These are phyloP conservation scores for Pseudocercospora musae DNA, from an alignment of 2,329 filamentous ascomycete species.

Conservation along the genomic window DNA sequence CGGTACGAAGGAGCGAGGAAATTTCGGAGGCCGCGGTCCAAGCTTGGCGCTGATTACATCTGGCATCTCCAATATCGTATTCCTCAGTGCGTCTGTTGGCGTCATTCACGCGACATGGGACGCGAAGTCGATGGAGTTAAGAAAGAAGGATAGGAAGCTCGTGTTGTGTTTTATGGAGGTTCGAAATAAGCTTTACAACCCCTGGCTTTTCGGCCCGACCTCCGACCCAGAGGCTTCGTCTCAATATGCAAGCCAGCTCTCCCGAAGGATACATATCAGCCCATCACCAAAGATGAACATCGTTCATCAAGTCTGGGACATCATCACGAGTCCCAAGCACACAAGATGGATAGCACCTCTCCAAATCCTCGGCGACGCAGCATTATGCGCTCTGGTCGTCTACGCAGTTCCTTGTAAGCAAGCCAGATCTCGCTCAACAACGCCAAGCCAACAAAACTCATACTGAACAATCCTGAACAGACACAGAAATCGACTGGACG, in stretches of 20 bases:
- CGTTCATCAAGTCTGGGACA: slow-evolving; percentile 34
- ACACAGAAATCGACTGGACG: slow-evolving; percentile 97
- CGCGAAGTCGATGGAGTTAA: too few relatives aligned
- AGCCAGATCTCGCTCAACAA: background rate
- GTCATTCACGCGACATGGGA: too few relatives aligned
- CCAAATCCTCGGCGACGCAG: slow-evolving; percentile 66
- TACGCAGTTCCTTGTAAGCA: slow-evolving; percentile 77
- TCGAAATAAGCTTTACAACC: background rate
- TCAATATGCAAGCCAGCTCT: slow-evolving; percentile 1
- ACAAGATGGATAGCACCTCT: slow-evolving; percentile 62
- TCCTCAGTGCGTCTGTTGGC: too few relatives aligned
- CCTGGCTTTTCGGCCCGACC: background rate
- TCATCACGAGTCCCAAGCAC: slow-evolving; percentile 55
- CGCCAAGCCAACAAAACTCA: background rate
- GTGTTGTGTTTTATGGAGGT: background rate
- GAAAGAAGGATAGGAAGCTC: too few relatives aligned
- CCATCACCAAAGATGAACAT: slow-evolving; percentile 35
- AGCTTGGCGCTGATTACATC: background rate
- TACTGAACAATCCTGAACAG: slow-evolving; percentile 44
- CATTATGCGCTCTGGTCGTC: slow-evolving; percentile 71
- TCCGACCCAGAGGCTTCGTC: background rate
- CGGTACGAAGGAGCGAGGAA: background rate
- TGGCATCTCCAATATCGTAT: too few relatives aligned
- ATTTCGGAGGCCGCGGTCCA: background rate
- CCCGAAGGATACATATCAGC: background rate